Conservation (phyloP, 2,329 filamentous ascomycete species). For the Trichothecium sympodiale region DNA sequence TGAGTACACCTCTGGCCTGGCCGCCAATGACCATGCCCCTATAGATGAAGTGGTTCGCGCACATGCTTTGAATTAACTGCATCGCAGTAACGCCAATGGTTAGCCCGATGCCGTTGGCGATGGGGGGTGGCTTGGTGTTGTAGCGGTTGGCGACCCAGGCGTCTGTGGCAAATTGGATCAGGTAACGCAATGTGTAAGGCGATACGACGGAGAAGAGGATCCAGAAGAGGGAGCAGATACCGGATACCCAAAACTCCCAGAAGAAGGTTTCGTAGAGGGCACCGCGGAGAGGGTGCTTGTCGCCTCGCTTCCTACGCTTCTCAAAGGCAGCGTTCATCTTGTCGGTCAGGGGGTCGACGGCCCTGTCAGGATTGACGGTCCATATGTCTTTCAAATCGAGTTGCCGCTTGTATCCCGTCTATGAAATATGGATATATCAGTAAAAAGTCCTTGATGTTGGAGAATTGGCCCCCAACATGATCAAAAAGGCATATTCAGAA, state of each 20-base stretch:
- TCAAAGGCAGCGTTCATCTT: slow-evolving; percentile 60
- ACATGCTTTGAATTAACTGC: slow-evolving; percentile 73
- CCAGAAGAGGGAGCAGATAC: slow-evolving; percentile 62
- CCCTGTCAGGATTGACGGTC: slow-evolving; percentile 71
- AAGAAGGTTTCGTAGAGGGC: slow-evolving; percentile 82
- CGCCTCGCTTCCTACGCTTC: slow-evolving; percentile 53
- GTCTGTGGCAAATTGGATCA: slow-evolving; percentile 75
- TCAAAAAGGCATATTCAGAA: no score
- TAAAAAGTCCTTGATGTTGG: background rate
- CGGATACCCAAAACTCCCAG: slow-evolving; percentile 75
- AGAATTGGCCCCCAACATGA: no score
- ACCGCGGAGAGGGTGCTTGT: slow-evolving; percentile 64
- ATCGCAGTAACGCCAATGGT: slow-evolving; percentile 76
- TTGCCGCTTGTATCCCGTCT: slow-evolving; percentile 76
- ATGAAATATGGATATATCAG: slow-evolving; percentile 3
- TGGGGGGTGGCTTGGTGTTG: slow-evolving; percentile 45
- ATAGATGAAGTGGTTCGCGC: slow-evolving; percentile 86
- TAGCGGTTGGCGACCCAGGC: slow-evolving; percentile 56
- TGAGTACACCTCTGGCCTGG: slow-evolving; percentile 68
- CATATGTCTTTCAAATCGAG: slow-evolving; percentile 82
- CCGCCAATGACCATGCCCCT: slow-evolving; percentile 86
- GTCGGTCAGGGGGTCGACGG: slow-evolving; percentile 56
- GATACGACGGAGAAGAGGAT: slow-evolving; percentile 69
- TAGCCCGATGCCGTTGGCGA: slow-evolving; percentile 69
- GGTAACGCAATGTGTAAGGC: slow-evolving; percentile 73